These are phyloP conservation scores for Ceratocystis papillata DNA, from an alignment of 2,329 filamentous ascomycete genomes.

Conservation along the genomic window DNA sequence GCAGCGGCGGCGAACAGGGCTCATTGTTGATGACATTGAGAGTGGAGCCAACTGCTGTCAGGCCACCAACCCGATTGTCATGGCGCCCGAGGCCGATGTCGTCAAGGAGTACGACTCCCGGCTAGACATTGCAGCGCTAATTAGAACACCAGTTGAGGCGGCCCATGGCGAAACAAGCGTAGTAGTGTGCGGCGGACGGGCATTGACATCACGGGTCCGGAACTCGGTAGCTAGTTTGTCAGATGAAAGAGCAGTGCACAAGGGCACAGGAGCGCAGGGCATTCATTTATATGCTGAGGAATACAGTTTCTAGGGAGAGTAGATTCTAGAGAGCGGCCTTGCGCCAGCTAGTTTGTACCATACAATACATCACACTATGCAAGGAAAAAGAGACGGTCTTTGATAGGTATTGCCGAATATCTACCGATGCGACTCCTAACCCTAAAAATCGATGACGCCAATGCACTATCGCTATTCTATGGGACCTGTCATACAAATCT, in stretches of 20 bases:
- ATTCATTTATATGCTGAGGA: constrained; percentile 52
- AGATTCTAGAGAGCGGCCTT: not conserved
- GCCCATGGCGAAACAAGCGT: constrained; percentile 52
- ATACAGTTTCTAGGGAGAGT: constrained; percentile 39
- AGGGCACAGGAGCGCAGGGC: constrained; percentile 53
- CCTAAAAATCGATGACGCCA: not conserved
- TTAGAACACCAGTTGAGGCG: constrained; percentile 44
- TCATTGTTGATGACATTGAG: constrained; percentile 20
- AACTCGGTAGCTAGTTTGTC: constrained; percentile 47
- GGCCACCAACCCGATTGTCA: constrained; percentile 14
- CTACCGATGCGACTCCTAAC: not conserved
- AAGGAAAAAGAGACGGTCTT: not conserved
- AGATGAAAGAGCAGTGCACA: constrained; percentile 53
- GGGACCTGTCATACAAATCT: not conserved
- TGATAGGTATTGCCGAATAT: not conserved
- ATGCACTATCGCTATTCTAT: constrained; percentile 5
- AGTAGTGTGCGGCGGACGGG: constrained; percentile 48
- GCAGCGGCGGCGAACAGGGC: constrained; percentile 1
- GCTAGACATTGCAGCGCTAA: constrained; percentile 43
- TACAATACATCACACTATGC: too few relatives aligned
- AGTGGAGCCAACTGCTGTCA: constrained; percentile 20
- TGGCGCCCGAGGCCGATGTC: constrained; percentile 27
- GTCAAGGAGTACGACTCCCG: constrained; percentile 39
- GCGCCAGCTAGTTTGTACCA: too few relatives aligned
- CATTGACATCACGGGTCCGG: constrained; percentile 43